Base-by-base conservation (phyloP, 1,284 basidiomycete species). In the Ceratobasidium papillatum region DNA sequence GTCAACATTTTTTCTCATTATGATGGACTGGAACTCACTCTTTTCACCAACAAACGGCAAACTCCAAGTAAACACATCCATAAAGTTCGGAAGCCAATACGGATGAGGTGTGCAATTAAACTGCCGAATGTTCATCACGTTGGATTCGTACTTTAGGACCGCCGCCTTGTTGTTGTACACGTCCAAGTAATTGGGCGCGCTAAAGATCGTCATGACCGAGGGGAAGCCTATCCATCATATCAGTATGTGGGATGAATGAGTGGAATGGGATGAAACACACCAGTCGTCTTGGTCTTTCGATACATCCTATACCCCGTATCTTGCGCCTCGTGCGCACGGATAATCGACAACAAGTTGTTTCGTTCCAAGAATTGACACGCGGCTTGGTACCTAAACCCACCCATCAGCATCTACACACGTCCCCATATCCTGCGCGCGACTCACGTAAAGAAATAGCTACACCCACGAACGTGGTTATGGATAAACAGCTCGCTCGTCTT, bases 1-100 rank as follows among this genome's bases (percentile, higher is more conserved):
- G 64, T 14, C 49, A 76, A 56, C 59, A 61, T 59, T 17, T 17
- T 22, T 14, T 17, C 9, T 19, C 17, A 43, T 47, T 27, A 41
- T 34, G 73, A 51, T 41, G 36, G 45, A 41, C 22, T 32, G 32
- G 2, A 25, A 85, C 90, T 78, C 77, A 96, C 94, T 97, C 85
- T 98, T 98, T 82, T 98, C 96, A 75, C 95, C 97, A 1, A 99
- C 98, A 81, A 99, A 99, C 0, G 97, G 98, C 78, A 99, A 84
- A 86, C 93, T 95, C 98, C 98, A 99, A 0, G 97, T 99, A 82
- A 99, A 99, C 47, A 94, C 97, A 81, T 99, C 95, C 94, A 99
- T 98, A 80, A 99, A 99, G 84, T 99, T 99, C 1, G 97, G 97
- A 51, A 99, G 85, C 94, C 94, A 96, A 82, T 98, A 98, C 3